Conservation (phyloP, 371 early-diverging fungal species). For the Zychaea mexicana region DNA sequence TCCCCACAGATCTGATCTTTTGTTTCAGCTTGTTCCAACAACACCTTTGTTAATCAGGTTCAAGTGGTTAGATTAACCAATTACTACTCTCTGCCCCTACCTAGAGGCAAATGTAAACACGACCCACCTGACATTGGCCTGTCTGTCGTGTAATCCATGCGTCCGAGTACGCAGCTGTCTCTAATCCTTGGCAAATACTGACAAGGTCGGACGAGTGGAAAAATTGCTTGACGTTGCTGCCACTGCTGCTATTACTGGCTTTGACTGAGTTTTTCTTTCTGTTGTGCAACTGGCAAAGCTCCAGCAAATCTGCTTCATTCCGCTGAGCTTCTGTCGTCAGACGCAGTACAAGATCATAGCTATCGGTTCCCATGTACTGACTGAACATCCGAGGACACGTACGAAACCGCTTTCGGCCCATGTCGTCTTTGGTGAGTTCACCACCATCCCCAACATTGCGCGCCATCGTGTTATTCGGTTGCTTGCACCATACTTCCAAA, state of each 20-base stretch:
- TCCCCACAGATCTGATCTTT: conserved; percentile 7
- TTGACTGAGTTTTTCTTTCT: neutral
- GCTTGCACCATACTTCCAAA: conserved; percentile 23
- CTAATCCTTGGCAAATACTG: neutral
- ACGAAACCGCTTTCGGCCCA: neutral
- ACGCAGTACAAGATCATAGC: conserved; percentile 1
- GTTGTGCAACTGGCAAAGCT: neutral
- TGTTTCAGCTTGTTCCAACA: neutral
- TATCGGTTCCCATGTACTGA: conserved; percentile 12
- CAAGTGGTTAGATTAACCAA: neutral
- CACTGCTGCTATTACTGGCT: neutral
- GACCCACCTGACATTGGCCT: neutral
- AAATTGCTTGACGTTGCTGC: neutral
- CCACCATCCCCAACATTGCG: too few species aligned
- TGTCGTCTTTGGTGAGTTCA: neutral
- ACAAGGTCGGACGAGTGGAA: neutral
- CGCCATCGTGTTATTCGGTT: neutral
- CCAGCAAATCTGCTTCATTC: neutral
- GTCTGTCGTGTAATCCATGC: neutral
- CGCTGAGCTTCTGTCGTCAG: neutral
- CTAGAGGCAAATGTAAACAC: neutral
- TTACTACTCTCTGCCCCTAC: too few species aligned
- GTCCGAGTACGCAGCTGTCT: neutral
- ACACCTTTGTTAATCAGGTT: too few species aligned
- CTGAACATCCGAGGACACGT: conserved; percentile 1